A percentile compares a stretch with the other conserved stretches of the same genome.
phyloP scores from a whole-genome alignment of 1,139 yeast species.

The Saccharomycopsis hybrid region DNA sequence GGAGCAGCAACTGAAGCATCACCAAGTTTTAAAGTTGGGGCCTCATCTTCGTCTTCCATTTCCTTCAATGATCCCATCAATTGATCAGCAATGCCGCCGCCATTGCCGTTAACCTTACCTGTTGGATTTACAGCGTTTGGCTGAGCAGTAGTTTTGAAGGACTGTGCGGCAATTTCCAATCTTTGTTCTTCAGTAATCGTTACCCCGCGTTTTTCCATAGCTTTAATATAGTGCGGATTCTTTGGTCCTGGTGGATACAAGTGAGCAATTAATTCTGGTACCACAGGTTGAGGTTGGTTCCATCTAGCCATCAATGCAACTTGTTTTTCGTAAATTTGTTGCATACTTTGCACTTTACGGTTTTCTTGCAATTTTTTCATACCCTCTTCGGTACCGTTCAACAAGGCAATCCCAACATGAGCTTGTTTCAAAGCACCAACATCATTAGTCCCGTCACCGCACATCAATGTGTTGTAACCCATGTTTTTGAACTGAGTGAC shows the following conservation, averaged over 20 bases:
- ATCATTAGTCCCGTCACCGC: constrained; percentile 97
- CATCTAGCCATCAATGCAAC: constrained; percentile 69
- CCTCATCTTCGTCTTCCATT: constrained; percentile 66
- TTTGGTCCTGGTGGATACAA: constrained; percentile 92
- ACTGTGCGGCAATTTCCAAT: constrained; percentile 45
- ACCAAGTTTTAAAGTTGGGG: constrained; percentile 89
- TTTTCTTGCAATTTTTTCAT: constrained; percentile 84
- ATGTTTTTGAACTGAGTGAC: constrained; percentile 79
- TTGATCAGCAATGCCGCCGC: constrained; percentile 67
- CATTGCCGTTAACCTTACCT: too few relatives aligned
- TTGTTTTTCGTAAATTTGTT: constrained; percentile 78
- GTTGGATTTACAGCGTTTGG: constrained; percentile 30
- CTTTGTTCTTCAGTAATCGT: constrained; percentile 58
- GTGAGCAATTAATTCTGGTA: constrained; percentile 84
- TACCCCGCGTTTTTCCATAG: constrained; percentile 79
- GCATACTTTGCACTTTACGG: constrained; percentile 58
- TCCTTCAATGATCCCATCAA: constrained; percentile 64
- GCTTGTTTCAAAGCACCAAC: constrained; percentile 98
- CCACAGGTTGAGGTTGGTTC: constrained; percentile 80
- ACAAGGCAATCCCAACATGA: constrained; percentile 89
- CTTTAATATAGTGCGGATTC: constrained; percentile 82
- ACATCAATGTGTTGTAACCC: constrained; percentile 91
- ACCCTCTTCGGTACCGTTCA: constrained; percentile 96
- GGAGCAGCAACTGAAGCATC: constrained; percentile 99
- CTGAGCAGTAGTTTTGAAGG: too few relatives aligned